Evolutionary conservation across 108 stramenopile species (phyloP), one percentile per base, ranked within the genome.

Genomic region (Bacterosira constricta): DNA sequence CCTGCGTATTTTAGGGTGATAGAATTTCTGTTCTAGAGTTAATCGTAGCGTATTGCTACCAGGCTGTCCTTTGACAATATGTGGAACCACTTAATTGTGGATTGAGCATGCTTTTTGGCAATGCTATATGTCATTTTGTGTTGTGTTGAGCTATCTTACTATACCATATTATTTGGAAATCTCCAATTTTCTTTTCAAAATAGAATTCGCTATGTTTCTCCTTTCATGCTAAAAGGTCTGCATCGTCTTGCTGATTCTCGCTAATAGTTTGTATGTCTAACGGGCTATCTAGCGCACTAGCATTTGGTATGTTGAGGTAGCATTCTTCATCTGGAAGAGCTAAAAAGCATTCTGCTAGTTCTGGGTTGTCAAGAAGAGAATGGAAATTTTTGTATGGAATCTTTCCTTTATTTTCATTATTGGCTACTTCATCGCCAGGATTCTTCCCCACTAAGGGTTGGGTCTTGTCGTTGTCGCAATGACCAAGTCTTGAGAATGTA

Each of bases 161-260:
- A 31, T 67, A 74, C 20, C 53, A 67, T 58, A 71, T 30, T 8
- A 31, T 23, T n/a, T n/a, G n/a, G n/a, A n/a, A n/a, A n/a, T n/a
- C n/a, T n/a, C n/a, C n/a, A n/a, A n/a, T n/a, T n/a, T n/a, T n/a
- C n/a, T n/a, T n/a, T n/a, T n/a, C n/a, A 86, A 52, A 12, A 60
- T 53, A 39, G 82, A 78, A 18, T 72, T 79, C 31, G 74, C 45
- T 12, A 45, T 35, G 62, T 86, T 82, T 27, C 47, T 25, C 45
- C 69, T 41, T 13, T 50, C 75, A 25, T 58, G 15, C 30, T 62
- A 54, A 39, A 61, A 62, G 29, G 35, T 30, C 7, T 71, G 41
- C 6, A 21, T 63, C 10, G 73, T 67, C 10, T 39, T 6, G 30
- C 27, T 75, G 62, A 75, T 67, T 56, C 75, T 68, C n/a, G 75